Conservation (phyloP, 2,329 filamentous ascomycete genomes). For the Stachybotrys echinatus region DNA sequence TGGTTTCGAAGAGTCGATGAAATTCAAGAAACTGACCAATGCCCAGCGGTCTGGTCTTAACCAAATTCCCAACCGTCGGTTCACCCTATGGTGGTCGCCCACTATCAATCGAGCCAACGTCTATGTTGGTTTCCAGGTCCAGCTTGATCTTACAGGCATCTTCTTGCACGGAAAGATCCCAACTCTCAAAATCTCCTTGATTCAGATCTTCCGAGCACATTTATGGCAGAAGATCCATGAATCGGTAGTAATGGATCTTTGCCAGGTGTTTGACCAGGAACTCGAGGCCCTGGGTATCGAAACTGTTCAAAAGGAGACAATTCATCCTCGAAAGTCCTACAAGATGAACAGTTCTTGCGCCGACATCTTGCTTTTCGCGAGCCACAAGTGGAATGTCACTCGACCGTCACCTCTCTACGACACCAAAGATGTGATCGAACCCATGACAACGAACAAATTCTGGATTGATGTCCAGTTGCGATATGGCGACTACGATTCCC, state of each 20-base stretch:
- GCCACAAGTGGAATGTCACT: constrained; percentile 98
- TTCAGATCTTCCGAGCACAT: constrained; percentile 98
- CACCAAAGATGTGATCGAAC: constrained; percentile 90
- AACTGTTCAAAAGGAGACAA: constrained; percentile 97
- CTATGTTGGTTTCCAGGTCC: constrained; percentile 98
- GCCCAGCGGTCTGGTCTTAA: constrained; percentile 95
- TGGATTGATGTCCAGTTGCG: constrained; percentile 96
- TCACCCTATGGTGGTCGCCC: constrained; percentile 95
- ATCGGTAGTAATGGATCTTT: constrained; percentile 97
- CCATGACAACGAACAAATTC: constrained; percentile 97
- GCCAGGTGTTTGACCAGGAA: constrained; percentile 97
- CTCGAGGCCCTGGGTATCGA: constrained; percentile 93
- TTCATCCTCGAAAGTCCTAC: constrained; percentile 98
- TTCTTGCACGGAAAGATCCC: constrained; percentile 99
- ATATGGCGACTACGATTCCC: constrained; percentile 97
- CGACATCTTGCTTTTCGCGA: constrained; percentile 93
- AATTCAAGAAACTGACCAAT: constrained; percentile 98
- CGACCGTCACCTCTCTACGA: constrained; percentile 90
- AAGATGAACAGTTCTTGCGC: constrained; percentile 99
- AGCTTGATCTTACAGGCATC: constrained; percentile 94
- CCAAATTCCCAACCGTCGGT: constrained; percentile 97
- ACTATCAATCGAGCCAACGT: constrained; percentile 95
- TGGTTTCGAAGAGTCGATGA: constrained; percentile 67
- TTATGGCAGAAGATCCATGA: constrained; percentile 99
- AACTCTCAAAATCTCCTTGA: constrained; percentile 93